Percentiles rank a stretch among this genome's conserved stretches.
Evolutionary conservation across 306 rosid genomes (phyloP).

Genomic region (Alnus glutinosa): DNA sequence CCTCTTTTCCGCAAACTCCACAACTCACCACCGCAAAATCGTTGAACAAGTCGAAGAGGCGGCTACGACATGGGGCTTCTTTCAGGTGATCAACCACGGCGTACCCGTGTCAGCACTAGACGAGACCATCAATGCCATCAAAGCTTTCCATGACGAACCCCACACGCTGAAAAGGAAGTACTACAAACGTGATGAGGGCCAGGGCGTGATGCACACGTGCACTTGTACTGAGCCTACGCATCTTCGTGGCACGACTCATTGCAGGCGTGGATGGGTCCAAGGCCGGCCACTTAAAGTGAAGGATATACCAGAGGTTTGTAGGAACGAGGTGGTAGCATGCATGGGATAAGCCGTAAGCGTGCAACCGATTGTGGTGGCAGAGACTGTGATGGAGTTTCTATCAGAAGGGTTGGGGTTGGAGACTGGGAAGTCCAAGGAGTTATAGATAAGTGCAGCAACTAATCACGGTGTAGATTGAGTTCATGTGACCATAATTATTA

Average conservation of each 20-base stretch:
- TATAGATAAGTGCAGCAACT: neutral
- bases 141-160: slow-evolving; percentile 45
- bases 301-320: slow-evolving; percentile 29
- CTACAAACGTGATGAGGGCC: slow-evolving; percentile 41
- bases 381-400: slow-evolving; percentile 35
- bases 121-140: slow-evolving; percentile 27
- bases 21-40: slow-evolving; percentile 19
- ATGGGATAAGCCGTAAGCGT: slow-evolving; percentile 19
- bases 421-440: slow-evolving; percentile 32
- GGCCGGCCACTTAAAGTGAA: neutral
- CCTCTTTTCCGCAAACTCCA: slow-evolving; percentile 25
- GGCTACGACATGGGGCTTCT: slow-evolving; percentile 46
- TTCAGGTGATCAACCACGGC: slow-evolving; percentile 52
- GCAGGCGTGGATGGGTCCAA: slow-evolving; percentile 36
- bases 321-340: slow-evolving; percentile 31
- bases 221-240: slow-evolving; percentile 28
- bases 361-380: slow-evolving; percentile 20
- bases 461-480: too few relatives aligned
- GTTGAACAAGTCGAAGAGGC: slow-evolving; percentile 40
- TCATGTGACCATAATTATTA: too few relatives aligned
- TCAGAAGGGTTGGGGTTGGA: slow-evolving; percentile 44
- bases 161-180: slow-evolving; percentile 26
- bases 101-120: slow-evolving; percentile 18
- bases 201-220: slow-evolving; percentile 34
- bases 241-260: slow-evolving; percentile 45